These are phyloP conservation scores for Ramularia endophylla DNA, from an alignment of 2,329 filamentous ascomycete genomes.

Conservation along the genomic window DNA sequence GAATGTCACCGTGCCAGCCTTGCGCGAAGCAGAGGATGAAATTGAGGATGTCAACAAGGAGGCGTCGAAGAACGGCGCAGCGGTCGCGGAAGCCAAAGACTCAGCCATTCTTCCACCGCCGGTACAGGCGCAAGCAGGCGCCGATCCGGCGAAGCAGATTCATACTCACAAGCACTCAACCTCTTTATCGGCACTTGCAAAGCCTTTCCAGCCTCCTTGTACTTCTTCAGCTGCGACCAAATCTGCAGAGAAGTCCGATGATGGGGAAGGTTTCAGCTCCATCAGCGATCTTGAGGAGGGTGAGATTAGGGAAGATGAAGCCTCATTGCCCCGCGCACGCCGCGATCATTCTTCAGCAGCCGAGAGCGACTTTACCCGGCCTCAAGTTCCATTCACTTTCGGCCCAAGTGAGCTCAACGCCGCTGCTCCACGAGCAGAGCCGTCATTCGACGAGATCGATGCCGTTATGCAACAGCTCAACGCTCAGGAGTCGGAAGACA, in stretches of 20 bases:
- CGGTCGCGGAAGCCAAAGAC: conserved; percentile 5
- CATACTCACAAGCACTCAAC: conserved; percentile 27
- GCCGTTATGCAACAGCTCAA: conserved; percentile 85
- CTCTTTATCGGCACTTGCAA: conserved; percentile 65
- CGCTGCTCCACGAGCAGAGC: conserved; percentile 26
- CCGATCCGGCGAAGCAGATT: conserved; percentile 1
- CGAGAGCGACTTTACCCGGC: conserved; percentile 3
- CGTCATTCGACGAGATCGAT: conserved; percentile 78
- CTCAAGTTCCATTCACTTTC: not conserved
- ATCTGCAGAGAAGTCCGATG: conserved; percentile 1
- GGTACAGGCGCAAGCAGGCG: conserved; percentile 2
- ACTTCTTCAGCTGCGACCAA: not conserved
- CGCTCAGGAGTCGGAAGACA: conserved; percentile 57
- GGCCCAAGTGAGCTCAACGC: conserved; percentile 15
- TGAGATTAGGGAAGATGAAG: conserved; percentile 25
- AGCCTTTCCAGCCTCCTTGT: conserved; percentile 53
- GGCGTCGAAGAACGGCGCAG: conserved; percentile 8
- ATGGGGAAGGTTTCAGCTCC: conserved; percentile 19
- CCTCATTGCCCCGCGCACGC: conserved; percentile 14
- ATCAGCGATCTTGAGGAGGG: conserved; percentile 31
- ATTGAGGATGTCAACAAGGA: conserved; percentile 3
- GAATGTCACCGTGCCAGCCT: conserved; percentile 9
- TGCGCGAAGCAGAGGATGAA: not conserved
- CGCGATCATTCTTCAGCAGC: conserved; percentile 4
- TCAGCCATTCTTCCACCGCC: not conserved